Evolutionary conservation across 164 flowering plant species (phyloP).

Genomic region (Brasenia schreberi): DNA sequence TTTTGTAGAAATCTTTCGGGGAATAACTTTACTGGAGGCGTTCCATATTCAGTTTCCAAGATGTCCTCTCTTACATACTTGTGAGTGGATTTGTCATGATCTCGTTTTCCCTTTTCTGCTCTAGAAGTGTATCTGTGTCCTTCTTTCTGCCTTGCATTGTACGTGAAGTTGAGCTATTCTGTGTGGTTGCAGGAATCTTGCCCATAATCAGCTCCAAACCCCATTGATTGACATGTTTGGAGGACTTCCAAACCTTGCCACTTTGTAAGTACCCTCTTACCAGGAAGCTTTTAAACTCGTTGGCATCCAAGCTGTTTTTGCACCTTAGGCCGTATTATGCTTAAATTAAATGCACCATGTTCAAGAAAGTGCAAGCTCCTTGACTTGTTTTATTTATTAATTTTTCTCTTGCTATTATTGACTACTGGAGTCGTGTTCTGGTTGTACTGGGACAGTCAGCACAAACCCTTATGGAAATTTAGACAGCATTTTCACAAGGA

Average conservation of each 20-base stretch:
- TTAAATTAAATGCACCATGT: too few species aligned
- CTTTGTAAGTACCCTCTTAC: slow-evolving; percentile 42
- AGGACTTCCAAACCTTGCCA: slow-evolving; percentile 45
- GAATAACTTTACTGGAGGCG: slow-evolving; percentile 39
- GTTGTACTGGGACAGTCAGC: too few species aligned
- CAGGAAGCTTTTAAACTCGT: too few species aligned
- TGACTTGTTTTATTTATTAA: too few species aligned
- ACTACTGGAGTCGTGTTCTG: too few species aligned
- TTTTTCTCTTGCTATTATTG: too few species aligned
- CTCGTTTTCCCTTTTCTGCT: neutral
- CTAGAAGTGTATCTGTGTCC: too few species aligned
- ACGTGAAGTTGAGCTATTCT: neutral
- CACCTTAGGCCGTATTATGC: too few species aligned
- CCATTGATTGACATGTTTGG: slow-evolving; percentile 40
- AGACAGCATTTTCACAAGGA: too few species aligned
- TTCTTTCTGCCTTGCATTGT: neutral
- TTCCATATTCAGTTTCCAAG: slow-evolving; percentile 54
- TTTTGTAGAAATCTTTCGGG: slow-evolving; percentile 71
- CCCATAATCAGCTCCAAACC: slow-evolving; percentile 63
- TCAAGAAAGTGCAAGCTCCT: too few species aligned
- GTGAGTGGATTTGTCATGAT: slow-evolving; percentile 27
- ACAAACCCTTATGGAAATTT: too few species aligned
- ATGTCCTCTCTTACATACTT: slow-evolving; percentile 54
- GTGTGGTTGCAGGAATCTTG: slow-evolving; percentile 37
- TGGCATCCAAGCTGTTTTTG: too few species aligned